Evolutionary conservation across 2,329 filamentous ascomycete genomes (phyloP).

Genomic region (Pyrenophora graminea): DNA sequence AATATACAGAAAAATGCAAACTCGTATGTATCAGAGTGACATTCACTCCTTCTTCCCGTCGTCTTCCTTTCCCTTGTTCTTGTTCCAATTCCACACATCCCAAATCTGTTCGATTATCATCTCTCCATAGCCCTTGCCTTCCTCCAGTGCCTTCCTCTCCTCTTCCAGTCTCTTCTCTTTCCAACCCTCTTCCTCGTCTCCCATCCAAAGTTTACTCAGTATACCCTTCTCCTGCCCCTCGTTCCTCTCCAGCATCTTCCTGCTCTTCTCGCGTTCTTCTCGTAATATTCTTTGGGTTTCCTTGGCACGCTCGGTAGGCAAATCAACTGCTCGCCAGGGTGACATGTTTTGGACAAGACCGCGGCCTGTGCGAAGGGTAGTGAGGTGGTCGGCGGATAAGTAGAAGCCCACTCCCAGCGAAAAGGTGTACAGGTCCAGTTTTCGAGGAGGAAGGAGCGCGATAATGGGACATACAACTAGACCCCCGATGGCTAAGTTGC

Average conservation of each 20-base stretch:
- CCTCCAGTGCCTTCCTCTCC: conserved; percentile 48
- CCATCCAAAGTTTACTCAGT: conserved; percentile 46
- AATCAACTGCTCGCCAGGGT: conserved; percentile 14
- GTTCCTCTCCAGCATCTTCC: conserved; percentile 34
- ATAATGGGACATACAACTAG: conserved; percentile 60
- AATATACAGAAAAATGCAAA: neutral
- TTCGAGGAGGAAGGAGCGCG: conserved; percentile 62
- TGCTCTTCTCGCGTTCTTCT: conserved; percentile 45
- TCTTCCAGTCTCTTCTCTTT: conserved; percentile 51
- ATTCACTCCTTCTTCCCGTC: conserved; percentile 29
- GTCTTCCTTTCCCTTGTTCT: conserved; percentile 34
- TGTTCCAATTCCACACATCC: conserved; percentile 54
- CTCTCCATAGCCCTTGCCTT: conserved; percentile 48
- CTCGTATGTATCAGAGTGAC: neutral
- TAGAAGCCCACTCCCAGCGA: conserved; percentile 55
- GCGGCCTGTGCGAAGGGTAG: conserved; percentile 47
- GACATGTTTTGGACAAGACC: conserved; percentile 43
- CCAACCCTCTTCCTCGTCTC: conserved; percentile 51
- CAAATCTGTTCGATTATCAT: conserved; percentile 54
- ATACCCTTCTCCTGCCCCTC: conserved; percentile 30
- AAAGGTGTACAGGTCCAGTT: conserved; percentile 65
- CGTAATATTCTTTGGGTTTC: conserved; percentile 42
- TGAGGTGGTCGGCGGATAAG: conserved; percentile 56
- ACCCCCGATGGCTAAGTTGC: conserved; percentile 55
- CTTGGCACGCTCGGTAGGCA: conserved; percentile 47